Evolutionary conservation across 2,329 filamentous ascomycete genomes (phyloP), one percentile per base, ranked within the genome.

Genomic region (Stagonosporopsis tanaceti): DNA sequence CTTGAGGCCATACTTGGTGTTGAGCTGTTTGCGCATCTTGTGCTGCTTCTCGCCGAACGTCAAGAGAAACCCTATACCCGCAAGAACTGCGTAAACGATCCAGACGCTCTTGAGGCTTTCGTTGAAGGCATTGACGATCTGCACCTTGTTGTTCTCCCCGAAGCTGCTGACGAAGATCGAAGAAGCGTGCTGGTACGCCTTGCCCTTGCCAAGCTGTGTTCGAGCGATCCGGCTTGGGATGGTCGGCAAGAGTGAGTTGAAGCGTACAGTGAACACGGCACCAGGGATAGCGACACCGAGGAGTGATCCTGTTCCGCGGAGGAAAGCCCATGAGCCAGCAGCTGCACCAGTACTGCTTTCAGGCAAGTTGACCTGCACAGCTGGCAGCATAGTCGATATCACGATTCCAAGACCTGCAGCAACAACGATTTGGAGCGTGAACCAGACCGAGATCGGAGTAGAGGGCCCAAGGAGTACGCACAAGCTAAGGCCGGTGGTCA

Each of bases 1-100:
- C 57, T 77, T 73, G 3, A 80, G 60, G 0, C 78, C 78, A 63
- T 73, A 80, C 15, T 75, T 70, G 0, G 77, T 80, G 42, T 79
- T 72, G 35, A 80, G 61, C 17, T 75, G 70, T 12, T 69, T 74
- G 38, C 77, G 64, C 62, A 80, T 64, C 60, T 73, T 68, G 14
- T 79, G 58, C 55, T 78, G 68, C 47, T 74, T 73, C 59, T 77
- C 74, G 1, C 72, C 61, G 17, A 75, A 76, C 1, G 68, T 70
- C 15, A 77, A 30, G 3, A 74, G 27, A 22, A 80, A 77, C 1
- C 69, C 71, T 5, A 76, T 24, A 0, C 54, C 72, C 0, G 71
- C 65, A 24, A 79, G 64, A 0, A 66, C 64, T 0, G 77, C 65
- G 9, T 72, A 72, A 1, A 79, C 64, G 3, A 76, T 60, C 76